Percentiles rank a stretch among this genome's conserved stretches.
Evolutionary conservation across 495 filamentous ascomycete species (phyloP).

Genomic region (Echria macrotheca): DNA sequence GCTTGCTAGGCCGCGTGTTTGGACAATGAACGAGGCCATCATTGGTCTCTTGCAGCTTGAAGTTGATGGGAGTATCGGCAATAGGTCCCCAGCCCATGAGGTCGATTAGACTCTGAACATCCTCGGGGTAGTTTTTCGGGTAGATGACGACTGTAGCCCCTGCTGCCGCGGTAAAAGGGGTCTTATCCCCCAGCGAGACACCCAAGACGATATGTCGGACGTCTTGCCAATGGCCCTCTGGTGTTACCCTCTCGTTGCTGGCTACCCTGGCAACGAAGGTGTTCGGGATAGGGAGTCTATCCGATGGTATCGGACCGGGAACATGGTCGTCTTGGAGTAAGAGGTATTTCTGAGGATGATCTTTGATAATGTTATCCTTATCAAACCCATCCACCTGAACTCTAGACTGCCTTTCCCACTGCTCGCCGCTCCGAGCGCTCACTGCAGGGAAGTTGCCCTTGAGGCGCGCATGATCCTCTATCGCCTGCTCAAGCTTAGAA

Average conservation of each 20-base stretch:
- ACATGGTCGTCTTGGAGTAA: no score
- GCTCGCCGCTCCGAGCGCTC: not conserved
- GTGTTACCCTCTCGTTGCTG: slow-evolving; percentile 68
- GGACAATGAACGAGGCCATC: not conserved
- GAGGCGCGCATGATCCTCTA: not conserved
- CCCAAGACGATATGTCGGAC: slow-evolving; percentile 69
- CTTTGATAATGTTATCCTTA: slow-evolving; percentile 29
- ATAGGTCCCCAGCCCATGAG: slow-evolving; percentile 69
- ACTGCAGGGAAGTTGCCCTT: not conserved
- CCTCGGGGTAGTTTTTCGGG: slow-evolving; percentile 77
- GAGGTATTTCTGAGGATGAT: slow-evolving; percentile 31
- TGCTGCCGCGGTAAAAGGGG: slow-evolving; percentile 47
- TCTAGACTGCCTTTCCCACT: not conserved
- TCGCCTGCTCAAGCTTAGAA: not conserved
- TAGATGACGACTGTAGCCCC: slow-evolving; percentile 75
- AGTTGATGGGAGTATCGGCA: slow-evolving; percentile 50
- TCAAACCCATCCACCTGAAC: slow-evolving; percentile 8
- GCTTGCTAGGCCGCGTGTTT: not conserved
- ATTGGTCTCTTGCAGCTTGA: not conserved
- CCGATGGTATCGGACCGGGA: slow-evolving; percentile 15
- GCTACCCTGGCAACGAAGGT: slow-evolving; percentile 38
- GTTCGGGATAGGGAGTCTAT: slow-evolving; percentile 52
- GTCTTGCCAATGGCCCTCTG: slow-evolving; percentile 83
- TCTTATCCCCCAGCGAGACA: slow-evolving; percentile 15
- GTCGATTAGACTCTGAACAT: slow-evolving; percentile 68